Percentiles rank a stretch among this genome's conserved stretches.
Evolutionary conservation across 2,329 filamentous ascomycete genomes (phyloP).

Genomic region (Fusarium chaquense): DNA sequence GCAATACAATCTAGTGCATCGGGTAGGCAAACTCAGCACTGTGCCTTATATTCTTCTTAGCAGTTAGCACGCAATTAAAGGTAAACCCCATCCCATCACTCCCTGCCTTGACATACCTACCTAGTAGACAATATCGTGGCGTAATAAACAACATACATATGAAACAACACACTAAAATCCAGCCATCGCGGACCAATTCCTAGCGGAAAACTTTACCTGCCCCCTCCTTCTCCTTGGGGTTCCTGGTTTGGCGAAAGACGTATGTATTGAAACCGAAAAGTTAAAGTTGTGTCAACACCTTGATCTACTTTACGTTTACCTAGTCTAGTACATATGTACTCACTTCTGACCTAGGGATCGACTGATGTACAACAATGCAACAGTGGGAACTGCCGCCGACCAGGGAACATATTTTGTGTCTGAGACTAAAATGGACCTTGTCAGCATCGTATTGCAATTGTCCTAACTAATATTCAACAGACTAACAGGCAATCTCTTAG

Average conservation of each 20-base stretch:
- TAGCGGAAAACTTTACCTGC: slow-evolving; percentile 16
- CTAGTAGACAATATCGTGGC: neutral
- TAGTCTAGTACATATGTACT: too few species aligned
- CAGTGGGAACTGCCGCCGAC: slow-evolving; percentile 31
- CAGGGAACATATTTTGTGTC: slow-evolving; percentile 12
- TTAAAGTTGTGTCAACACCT: neutral
- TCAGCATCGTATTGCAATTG: neutral
- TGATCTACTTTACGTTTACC: too few species aligned
- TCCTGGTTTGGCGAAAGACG: neutral
- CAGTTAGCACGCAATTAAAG: too few species aligned
- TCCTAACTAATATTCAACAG: neutral
- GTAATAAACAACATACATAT: slow-evolving; percentile 4
- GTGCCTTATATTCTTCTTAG: neutral
- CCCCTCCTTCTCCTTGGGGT: neutral
- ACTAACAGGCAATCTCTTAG: neutral
- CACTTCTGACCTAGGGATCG: slow-evolving; percentile 22
- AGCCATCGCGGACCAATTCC: slow-evolving; percentile 5
- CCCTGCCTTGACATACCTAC: neutral
- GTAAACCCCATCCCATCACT: neutral
- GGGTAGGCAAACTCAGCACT: neutral
- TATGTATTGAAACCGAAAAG: neutral
- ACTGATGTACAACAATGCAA: slow-evolving; percentile 24
- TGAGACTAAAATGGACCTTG: neutral
- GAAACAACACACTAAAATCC: slow-evolving; percentile 16
- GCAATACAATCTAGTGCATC: neutral